Base-by-base conservation (phyloP, 345 rosid species). In the Clausena lansium region DNA sequence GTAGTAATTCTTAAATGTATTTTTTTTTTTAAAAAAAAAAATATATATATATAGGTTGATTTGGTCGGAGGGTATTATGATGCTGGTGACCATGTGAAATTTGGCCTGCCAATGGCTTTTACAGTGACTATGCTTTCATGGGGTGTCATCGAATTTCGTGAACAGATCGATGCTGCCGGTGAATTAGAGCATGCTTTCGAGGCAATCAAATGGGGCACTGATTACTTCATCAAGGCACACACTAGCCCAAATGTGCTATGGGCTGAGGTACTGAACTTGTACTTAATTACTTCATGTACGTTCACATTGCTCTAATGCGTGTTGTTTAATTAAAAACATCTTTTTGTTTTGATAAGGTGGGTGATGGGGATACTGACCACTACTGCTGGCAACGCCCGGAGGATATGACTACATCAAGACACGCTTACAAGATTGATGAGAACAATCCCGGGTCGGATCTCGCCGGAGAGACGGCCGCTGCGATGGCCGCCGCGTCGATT, bases 381-480 rank as follows among this genome's bases (percentile, higher is more conserved):
- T 94, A 95, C 80, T 95, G 99, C 67, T 95, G 99, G 99, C 99
- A 95, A 70, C 89, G 98, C 62, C 97, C 98, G 67, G 98, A 95
- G 85, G 99, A 95, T 84, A 95, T 93, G 99, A 93, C 99, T 27
- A 95, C 99, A 2, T 95, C 98, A 20, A 84, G 97, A 76, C 93
- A 82, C 78, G 99, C 97, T 36, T 92, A 91, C 80, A 89, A 88
- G 82, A 85, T 95, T 67, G 98, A 95, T 76, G 89, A 89, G 87
- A 89, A 84, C 76, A 91, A 89, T 67, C 99, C 98, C 0, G 99
- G 98, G 47, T 96, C 99, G 35, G 99, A 93, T 83, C 88, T 92
- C 11, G 93, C 97, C 55, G 98, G 95, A 30, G 99, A 95, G 87
- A 95, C 94, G 0, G 98, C 97, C 0, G 98, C 99, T 1, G 97